Base-by-base conservation (phyloP, 1,284 basidiomycete species). In the Ustilago tritici region DNA sequence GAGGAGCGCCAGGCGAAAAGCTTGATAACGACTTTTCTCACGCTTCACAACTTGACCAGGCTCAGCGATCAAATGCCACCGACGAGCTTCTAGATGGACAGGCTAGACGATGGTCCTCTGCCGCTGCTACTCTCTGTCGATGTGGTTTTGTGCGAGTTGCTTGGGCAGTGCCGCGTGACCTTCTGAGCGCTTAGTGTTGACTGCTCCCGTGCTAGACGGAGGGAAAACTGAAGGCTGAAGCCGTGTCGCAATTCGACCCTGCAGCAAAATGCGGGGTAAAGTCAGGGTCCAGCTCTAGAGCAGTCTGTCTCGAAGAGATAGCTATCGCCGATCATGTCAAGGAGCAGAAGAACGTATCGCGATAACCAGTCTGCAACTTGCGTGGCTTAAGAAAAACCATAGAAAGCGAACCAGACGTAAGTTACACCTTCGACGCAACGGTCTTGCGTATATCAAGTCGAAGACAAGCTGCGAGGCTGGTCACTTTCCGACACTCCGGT, bases 181-280 rank as follows among this genome's bases (percentile, higher is more conserved):
- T n/a, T 34, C 12, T 9, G 11, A 40, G 49, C 38, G 49, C 53
- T 62, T 52, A n/a, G 17, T 4, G 12, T 34, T 57, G 46, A 19
- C 62, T 47, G 36, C 19, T 23, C 8, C 23, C 41, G 31, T 57
- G 62, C 62, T 46, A 4, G 10, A 43, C 19, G 28, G 23, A 49
- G 12, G 31, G 58, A 61, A 28, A 28, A 28, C 3, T 61, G 61
- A 61, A 41, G 46, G 31, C 9, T 35, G 7, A 28, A 17, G 49
- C 31, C 2, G 12, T 28, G 19, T 23, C 41, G 32, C 46, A 49
- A 59, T 14, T 23, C 46, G 57, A 56, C 61, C 67, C 67, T 64
- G 61, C 67, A 70, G 53, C 58, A 56, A 61, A 70, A 53, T 61
- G 68, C 68, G 68, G 68, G 62, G 68, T 70, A 70, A 70, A 70